Conservation (phyloP, 225 moss, liverwort and hornwort species). For the Physcomitrium patens region DNA sequence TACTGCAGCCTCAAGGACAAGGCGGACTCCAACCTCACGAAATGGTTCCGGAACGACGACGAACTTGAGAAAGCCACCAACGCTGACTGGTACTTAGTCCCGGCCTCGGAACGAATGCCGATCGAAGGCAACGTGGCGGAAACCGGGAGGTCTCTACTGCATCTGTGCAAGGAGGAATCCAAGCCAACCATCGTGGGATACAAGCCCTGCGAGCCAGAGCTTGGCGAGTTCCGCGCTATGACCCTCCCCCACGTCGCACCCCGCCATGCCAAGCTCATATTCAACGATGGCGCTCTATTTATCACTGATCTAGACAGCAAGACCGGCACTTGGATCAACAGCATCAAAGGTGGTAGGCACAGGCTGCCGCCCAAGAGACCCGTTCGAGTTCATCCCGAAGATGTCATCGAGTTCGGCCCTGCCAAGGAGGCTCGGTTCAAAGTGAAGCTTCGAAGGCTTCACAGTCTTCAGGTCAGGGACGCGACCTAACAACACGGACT, state of each 20-base stretch:
- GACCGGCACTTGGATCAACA: slow-evolving; percentile 90
- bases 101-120: slow-evolving; percentile 72
- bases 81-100: slow-evolving; percentile 94
- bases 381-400: slow-evolving; percentile 68
- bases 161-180: slow-evolving; percentile 49
- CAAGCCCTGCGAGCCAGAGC: slow-evolving; percentile 30
- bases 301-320: slow-evolving; percentile 81
- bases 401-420: slow-evolving; percentile 78
- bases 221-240: slow-evolving; percentile 47
- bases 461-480: too few relatives aligned
- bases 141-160: slow-evolving; percentile 55
- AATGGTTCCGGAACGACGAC: slow-evolving; percentile 88
- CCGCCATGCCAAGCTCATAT: slow-evolving; percentile 71
- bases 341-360: slow-evolving; percentile 70
- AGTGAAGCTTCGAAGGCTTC: slow-evolving; percentile 50
- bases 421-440: slow-evolving; percentile 63
- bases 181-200: slow-evolving; percentile 69
- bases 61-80: slow-evolving; percentile 70
- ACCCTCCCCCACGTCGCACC: slow-evolving; percentile 64
- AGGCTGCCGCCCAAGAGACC: slow-evolving; percentile 64
- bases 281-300: slow-evolving; percentile 68
- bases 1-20: slow-evolving; percentile 92
- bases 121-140: slow-evolving; percentile 49
- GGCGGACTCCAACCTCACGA: slow-evolving; percentile 68
- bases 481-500: too few relatives aligned